These are phyloP conservation scores for Macrolepiota albuminosa DNA, from an alignment of 768 basidiomycete species.

Conservation along the genomic window DNA sequence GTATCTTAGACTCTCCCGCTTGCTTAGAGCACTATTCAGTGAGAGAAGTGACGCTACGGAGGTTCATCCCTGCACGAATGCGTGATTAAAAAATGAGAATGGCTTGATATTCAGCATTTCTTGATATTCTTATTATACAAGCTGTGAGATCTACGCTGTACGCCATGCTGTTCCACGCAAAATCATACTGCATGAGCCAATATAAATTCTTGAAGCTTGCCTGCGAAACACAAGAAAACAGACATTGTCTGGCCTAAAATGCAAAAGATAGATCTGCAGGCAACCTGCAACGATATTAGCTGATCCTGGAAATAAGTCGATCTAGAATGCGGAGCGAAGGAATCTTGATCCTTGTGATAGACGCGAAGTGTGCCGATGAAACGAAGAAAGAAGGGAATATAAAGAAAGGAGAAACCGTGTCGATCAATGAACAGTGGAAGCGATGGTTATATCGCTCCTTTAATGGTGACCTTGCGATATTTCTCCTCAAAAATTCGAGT, in stretches of 20 bases:
- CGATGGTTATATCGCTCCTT: conserved; percentile 75
- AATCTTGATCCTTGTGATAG: conserved; percentile 6
- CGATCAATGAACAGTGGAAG: conserved; percentile 2
- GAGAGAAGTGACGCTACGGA: conserved; percentile 75
- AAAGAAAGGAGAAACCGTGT: conserved; percentile 12
- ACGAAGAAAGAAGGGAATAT: conserved; percentile 17
- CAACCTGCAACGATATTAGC: conserved; percentile 13
- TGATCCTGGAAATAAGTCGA: not conserved
- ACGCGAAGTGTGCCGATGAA: not conserved
- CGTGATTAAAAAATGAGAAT: conserved; percentile 51
- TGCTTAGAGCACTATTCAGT: conserved; percentile 76
- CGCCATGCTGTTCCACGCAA: not conserved
- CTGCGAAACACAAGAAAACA: conserved; percentile 3
- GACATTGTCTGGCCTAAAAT: not conserved
- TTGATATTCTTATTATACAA: conserved; percentile 8
- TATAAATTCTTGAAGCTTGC: conserved; percentile 3
- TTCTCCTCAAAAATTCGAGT: conserved; percentile 68
- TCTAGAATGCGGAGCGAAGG: conserved; percentile 2
- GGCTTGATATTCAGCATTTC: conserved; percentile 4
- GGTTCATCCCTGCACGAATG: conserved; percentile 92
- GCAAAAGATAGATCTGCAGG: conserved; percentile 6
- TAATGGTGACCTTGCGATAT: conserved; percentile 85
- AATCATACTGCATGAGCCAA: not conserved
- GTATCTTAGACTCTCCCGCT: conserved; percentile 62
- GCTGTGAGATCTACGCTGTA: conserved; percentile 3